These are phyloP conservation scores for Amphichorda felina DNA, from an alignment of 2,329 filamentous ascomycete genomes.

Conservation along the genomic window DNA sequence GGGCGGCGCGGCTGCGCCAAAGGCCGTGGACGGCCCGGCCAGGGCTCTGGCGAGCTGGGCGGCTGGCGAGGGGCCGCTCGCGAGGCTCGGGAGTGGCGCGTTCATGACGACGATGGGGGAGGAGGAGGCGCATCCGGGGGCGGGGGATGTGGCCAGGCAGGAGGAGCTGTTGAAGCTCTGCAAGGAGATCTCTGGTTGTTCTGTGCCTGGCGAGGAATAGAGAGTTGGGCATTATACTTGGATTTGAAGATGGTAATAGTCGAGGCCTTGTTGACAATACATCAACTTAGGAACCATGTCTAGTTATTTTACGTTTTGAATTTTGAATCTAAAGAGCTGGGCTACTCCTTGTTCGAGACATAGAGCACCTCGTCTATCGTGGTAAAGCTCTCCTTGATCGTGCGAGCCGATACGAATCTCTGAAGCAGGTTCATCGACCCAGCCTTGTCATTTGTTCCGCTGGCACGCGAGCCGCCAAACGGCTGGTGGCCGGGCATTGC, in stretches of 20 bases:
- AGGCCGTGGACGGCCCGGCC: neutral
- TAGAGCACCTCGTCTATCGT: too few relatives aligned
- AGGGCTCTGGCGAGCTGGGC: neutral
- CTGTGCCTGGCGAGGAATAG: slow-evolving; percentile 7
- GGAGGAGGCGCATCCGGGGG: neutral
- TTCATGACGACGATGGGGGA: slow-evolving; percentile 1
- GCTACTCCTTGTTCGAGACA: too few relatives aligned
- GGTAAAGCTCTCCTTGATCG: slow-evolving; percentile 3
- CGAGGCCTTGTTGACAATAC: too few relatives aligned
- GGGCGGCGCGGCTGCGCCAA: slow-evolving; percentile 1
- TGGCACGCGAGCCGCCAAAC: slow-evolving; percentile 51
- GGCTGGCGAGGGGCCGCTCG: neutral
- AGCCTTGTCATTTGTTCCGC: slow-evolving; percentile 58
- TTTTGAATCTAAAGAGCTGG: too few relatives aligned
- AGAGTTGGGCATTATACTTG: too few relatives aligned
- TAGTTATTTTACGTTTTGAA: too few relatives aligned
- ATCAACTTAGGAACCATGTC: too few relatives aligned
- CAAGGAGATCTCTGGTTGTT: neutral
- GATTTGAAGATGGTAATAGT: too few relatives aligned
- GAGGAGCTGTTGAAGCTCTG: neutral
- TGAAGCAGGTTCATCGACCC: slow-evolving; percentile 1
- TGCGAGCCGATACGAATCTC: slow-evolving; percentile 1
- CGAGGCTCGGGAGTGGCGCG: neutral
- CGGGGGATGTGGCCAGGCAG: neutral
- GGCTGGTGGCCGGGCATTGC: slow-evolving; percentile 57